These are phyloP conservation scores for Pinus taeda DNA, from an alignment of 75 land plant genomes.

Conservation along the genomic window DNA sequence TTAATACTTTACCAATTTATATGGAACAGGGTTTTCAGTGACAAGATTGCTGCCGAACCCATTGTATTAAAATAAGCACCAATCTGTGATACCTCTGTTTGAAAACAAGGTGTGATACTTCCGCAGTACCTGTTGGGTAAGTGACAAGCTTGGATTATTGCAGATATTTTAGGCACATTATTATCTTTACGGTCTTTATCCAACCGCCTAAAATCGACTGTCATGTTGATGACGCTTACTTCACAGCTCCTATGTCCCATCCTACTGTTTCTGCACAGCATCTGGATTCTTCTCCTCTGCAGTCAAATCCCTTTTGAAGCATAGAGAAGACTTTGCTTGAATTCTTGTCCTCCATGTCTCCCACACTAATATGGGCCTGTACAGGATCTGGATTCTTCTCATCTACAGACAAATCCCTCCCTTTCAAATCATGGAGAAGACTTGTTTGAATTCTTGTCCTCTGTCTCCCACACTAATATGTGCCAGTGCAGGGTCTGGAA, in stretches of 20 bases:
- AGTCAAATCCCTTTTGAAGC: too few species aligned
- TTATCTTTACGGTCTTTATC: background rate
- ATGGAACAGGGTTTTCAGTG: background rate
- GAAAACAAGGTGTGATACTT: background rate
- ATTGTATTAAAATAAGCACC: background rate
- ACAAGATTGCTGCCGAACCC: background rate
- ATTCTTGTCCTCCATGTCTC: background rate
- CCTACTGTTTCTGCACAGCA: background rate
- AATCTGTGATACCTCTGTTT: background rate
- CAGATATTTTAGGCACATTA: background rate
- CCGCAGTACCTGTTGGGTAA: background rate
- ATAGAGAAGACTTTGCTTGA: too few species aligned
- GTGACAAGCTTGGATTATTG: background rate
- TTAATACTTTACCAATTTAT: background rate
- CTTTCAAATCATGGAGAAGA: too few species aligned
- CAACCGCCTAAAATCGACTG: background rate
- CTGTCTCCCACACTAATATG: too few species aligned
- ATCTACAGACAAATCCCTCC: too few species aligned
- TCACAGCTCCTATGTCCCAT: background rate
- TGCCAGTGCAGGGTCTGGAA: too few species aligned
- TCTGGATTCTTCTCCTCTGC: background rate
- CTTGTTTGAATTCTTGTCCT: too few species aligned
- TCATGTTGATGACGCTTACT: background rate
- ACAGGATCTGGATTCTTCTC: too few species aligned
- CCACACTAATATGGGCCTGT: background rate